Percentiles rank a stretch among this genome's conserved stretches.
These are phyloP conservation scores for Wickerhamiella cacticola DNA, from an alignment of 805 yeast genomes.

Conservation along the genomic window DNA sequence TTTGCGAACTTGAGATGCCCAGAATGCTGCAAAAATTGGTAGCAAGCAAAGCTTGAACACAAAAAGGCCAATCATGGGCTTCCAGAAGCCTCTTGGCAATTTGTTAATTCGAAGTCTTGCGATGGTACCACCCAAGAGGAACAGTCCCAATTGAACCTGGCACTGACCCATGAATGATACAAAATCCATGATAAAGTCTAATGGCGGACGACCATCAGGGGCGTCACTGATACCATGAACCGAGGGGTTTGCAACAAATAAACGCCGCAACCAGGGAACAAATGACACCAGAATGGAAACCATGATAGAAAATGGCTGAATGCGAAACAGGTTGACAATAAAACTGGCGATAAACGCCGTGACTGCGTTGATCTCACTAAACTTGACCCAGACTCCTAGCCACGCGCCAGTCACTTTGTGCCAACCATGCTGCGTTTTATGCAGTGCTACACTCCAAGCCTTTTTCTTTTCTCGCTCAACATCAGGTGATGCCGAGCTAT, in stretches of 20 bases:
- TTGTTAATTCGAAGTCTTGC: slow-evolving; percentile 52
- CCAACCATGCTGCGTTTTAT: not conserved
- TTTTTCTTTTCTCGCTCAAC: not conserved
- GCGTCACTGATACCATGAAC: slow-evolving; percentile 50
- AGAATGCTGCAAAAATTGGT: slow-evolving; percentile 68
- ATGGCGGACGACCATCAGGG: slow-evolving; percentile 74
- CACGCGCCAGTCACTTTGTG: not conserved
- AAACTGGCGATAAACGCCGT: slow-evolving; percentile 34
- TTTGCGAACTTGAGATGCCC: slow-evolving; percentile 47
- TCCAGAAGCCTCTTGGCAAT: slow-evolving; percentile 55
- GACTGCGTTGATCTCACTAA: slow-evolving; percentile 15
- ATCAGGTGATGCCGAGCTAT: not conserved
- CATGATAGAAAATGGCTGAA: slow-evolving; percentile 62
- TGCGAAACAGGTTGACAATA: slow-evolving; percentile 34
- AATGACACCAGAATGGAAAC: slow-evolving; percentile 54
- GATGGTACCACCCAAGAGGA: slow-evolving; percentile 76
- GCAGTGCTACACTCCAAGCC: not conserved
- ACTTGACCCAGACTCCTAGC: slow-evolving; percentile 14
- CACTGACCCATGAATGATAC: slow-evolving; percentile 74
- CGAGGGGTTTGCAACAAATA: slow-evolving; percentile 40
- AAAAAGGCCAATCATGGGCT: slow-evolving; percentile 48
- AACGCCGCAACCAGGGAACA: slow-evolving; percentile 76
- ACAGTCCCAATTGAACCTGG: slow-evolving; percentile 74
- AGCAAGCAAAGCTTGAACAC: slow-evolving; percentile 48
- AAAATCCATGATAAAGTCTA: slow-evolving; percentile 75